A percentile compares a stretch with the other conserved stretches of the same genome.
Conservation (phyloP, 2,329 filamentous ascomycete species). For the Teratosphaeria gauchensis region DNA sequence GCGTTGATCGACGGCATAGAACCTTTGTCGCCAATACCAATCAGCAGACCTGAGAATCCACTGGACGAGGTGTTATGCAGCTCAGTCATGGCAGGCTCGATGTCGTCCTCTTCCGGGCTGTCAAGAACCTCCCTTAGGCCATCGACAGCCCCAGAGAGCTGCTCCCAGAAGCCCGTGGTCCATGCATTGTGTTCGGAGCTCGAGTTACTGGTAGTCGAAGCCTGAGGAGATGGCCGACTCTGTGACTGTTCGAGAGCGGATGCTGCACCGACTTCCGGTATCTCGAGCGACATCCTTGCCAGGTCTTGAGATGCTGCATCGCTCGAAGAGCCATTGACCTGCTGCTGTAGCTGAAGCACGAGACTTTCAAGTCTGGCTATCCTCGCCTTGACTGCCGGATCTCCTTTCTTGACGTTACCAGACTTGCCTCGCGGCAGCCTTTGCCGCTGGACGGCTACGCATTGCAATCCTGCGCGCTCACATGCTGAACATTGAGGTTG, state of each 20-base stretch:
- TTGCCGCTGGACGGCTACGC: conserved; percentile 1
- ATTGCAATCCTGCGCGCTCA: neutral
- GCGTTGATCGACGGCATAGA: neutral
- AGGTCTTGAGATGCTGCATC: neutral
- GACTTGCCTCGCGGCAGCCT: conserved; percentile 1
- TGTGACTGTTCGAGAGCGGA: neutral
- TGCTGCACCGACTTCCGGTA: neutral
- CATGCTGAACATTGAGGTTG: conserved; percentile 7
- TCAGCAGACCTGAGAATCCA: neutral
- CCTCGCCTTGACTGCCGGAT: conserved; percentile 1
- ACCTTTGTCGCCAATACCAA: neutral
- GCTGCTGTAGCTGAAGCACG: neutral
- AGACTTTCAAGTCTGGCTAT: neutral
- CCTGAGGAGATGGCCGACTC: neutral
- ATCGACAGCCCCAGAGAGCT: neutral
- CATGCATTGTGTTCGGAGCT: neutral
- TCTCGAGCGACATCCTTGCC: neutral
- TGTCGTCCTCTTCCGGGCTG: neutral
- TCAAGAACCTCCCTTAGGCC: neutral
- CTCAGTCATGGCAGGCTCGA: neutral
- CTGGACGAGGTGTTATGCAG: neutral
- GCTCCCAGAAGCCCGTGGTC: neutral
- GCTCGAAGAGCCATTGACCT: neutral
- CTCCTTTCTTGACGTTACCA: neutral
- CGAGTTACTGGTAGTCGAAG: neutral